Conservation (phyloP, 1,139 yeast genomes). For the Blastobotrys illinoisensis region DNA sequence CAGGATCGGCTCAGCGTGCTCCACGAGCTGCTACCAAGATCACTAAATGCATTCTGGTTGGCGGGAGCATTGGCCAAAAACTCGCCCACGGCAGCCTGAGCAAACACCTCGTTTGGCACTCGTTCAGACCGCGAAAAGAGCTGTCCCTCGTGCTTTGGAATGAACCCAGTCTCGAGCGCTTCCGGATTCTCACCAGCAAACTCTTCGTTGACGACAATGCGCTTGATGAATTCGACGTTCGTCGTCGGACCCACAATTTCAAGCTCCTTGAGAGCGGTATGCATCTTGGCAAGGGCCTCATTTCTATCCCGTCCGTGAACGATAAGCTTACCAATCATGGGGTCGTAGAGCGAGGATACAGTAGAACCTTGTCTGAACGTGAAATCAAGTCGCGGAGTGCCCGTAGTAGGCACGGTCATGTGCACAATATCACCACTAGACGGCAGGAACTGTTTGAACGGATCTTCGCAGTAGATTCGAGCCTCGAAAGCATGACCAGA, state of each 20-base stretch:
- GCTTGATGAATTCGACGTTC: slow-evolving; percentile 31
- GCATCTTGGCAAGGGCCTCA: slow-evolving; percentile 31
- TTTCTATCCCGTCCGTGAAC: slow-evolving; percentile 29
- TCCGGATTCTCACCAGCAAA: slow-evolving; percentile 30
- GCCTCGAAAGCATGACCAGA: slow-evolving; percentile 34
- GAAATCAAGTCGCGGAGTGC: slow-evolving; percentile 30
- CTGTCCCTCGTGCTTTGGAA: slow-evolving; percentile 27
- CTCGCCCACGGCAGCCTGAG: slow-evolving; percentile 32
- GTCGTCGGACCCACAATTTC: slow-evolving; percentile 35
- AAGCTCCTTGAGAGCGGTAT: slow-evolving; percentile 28
- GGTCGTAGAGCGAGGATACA: slow-evolving; percentile 33
- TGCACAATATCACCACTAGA: slow-evolving; percentile 32
- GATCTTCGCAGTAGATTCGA: slow-evolving; percentile 34
- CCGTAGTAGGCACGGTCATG: slow-evolving; percentile 26
- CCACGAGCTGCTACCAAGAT: slow-evolving; percentile 13
- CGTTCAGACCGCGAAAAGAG: slow-evolving; percentile 19
- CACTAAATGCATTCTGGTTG: slow-evolving; percentile 13
- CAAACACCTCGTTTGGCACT: slow-evolving; percentile 26
- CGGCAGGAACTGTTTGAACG: slow-evolving; percentile 31
- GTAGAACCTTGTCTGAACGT: slow-evolving; percentile 29
- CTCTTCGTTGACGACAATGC: slow-evolving; percentile 25
- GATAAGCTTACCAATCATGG: slow-evolving; percentile 36
- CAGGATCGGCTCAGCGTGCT: slow-evolving; percentile 10
- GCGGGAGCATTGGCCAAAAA: slow-evolving; percentile 13
- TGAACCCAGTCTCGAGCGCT: slow-evolving; percentile 33